Evolutionary conservation across 1,284 basidiomycete species (phyloP).

Genomic region (Papiliotrema nemorosa): DNA sequence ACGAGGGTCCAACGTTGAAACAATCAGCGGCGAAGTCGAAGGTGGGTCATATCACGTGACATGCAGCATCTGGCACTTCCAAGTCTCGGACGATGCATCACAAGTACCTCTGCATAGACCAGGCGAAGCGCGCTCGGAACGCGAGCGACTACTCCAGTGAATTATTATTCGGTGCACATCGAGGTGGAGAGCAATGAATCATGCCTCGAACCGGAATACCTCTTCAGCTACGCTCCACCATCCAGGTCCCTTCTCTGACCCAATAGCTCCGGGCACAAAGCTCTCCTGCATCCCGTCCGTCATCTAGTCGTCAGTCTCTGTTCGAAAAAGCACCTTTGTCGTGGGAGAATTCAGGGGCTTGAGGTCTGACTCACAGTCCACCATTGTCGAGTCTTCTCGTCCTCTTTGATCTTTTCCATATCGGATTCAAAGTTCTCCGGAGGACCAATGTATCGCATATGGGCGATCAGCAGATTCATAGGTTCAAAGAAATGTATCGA

Average conservation of each 20-base stretch:
- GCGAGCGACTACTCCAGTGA: too few relatives aligned
- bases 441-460: slow-evolving; percentile 48
- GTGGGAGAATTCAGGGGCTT: background rate
- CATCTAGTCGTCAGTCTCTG: slow-evolving; percentile 21
- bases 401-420: slow-evolving; percentile 62
- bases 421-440: slow-evolving; percentile 59
- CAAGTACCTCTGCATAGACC: too few relatives aligned
- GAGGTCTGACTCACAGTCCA: slow-evolving; percentile 59
- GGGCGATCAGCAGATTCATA: slow-evolving; percentile 61
- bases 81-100: too few relatives aligned
- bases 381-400: slow-evolving; percentile 67
- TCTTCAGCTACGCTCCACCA: slow-evolving; percentile 73
- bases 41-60: too few relatives aligned
- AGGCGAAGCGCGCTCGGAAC: too few relatives aligned
- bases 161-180: too few relatives aligned
- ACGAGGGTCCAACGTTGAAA: too few relatives aligned
- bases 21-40: too few relatives aligned
- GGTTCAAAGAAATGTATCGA: slow-evolving; percentile 66
- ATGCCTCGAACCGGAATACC: slow-evolving; percentile 66
- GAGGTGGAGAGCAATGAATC: too few relatives aligned
- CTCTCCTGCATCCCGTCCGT: slow-evolving; percentile 74
- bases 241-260: slow-evolving; percentile 61
- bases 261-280: slow-evolving; percentile 63
- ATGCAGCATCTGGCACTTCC: too few relatives aligned
- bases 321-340: too few relatives aligned